Evolutionary conservation across 345 rosid species (phyloP), one percentile per base, ranked within the genome.

Genomic region (Viola odorata): DNA sequence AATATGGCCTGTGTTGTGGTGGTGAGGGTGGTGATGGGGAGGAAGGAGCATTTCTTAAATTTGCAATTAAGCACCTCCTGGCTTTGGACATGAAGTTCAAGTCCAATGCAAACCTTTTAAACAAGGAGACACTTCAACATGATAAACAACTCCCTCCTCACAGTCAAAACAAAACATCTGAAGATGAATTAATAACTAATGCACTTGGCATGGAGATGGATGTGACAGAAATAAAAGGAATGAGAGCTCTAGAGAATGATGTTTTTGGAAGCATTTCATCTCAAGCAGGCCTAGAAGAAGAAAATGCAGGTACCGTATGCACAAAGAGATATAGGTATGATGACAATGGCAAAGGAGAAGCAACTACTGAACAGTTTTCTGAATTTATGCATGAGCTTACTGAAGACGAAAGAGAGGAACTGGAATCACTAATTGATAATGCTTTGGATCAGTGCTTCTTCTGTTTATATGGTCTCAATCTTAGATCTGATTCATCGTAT

Each of bases 391-490:
- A 75, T 80, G 91, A 77, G 61, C 79, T 82, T 61, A 57, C 79
- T 4, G 92, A 88, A 69, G 82, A 85, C 69, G 99, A 94, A 76
- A 78, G 81, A 64, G 92, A 94, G 79, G 92, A 94, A 66, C 87
- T 90, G 73, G 99, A 94, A 80, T 70, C 67, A 70, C 80, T 80
- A 65, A 82, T 85, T 72, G 95, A 90, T 67, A 86, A 82, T 70
- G 89, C 96, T 63, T 78, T 94, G 75, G 99, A 88, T 76, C 99
- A 88, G 72, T 90, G 99, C 67, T 88, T 94, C 74, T 94, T 88
- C 82, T 94, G 99, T 76, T 76, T 94, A 61, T 94, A 94, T 72
- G 97, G 99, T 76, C 88, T 94, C 65, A 94, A 88, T 77, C 88
- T 94, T 71, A 85, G 95, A 82, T 85, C 83, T 47, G 96, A 94